phyloP scores from a whole-genome alignment of 2,329 filamentous ascomycete genomes.

The Albophoma yamanashiensis region DNA sequence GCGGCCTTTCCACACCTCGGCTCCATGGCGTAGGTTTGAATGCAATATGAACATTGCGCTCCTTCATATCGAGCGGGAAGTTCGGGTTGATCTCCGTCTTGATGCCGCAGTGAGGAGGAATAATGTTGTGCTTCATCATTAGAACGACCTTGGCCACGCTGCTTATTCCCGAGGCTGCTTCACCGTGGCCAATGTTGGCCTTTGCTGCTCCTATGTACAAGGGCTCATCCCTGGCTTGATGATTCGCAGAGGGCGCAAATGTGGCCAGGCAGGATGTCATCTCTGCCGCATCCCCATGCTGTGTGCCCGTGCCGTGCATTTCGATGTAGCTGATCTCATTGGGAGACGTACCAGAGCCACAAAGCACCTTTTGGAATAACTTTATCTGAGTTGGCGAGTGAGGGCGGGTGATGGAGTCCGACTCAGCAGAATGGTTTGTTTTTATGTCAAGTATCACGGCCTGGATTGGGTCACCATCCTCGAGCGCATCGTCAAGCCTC shows the following conservation, averaged over 20 bases:
- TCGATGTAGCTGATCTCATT: slow-evolving; percentile 78
- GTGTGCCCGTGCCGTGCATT: slow-evolving; percentile 71
- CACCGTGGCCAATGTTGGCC: slow-evolving; percentile 54
- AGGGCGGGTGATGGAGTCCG: slow-evolving; percentile 26
- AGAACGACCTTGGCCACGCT: slow-evolving; percentile 47
- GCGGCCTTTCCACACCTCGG: slow-evolving; percentile 22
- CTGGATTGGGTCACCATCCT: slow-evolving; percentile 67
- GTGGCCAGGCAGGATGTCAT: slow-evolving; percentile 60
- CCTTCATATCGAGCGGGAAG: slow-evolving; percentile 44
- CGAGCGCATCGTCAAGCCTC: slow-evolving; percentile 65
- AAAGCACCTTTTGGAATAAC: no score
- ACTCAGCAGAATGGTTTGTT: slow-evolving; percentile 28
- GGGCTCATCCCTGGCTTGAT: slow-evolving; percentile 29
- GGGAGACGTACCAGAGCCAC: no score
- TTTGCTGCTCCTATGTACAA: slow-evolving; percentile 55
- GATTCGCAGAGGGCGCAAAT: slow-evolving; percentile 29
- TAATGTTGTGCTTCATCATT: slow-evolving; percentile 42
- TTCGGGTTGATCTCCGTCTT: slow-evolving; percentile 51
- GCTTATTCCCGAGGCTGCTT: slow-evolving; percentile 47
- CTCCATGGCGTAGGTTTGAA: slow-evolving; percentile 38
- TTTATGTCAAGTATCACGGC: slow-evolving; percentile 64
- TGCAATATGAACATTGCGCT: slow-evolving; percentile 48
- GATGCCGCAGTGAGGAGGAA: slow-evolving; percentile 58
- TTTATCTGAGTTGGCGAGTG: no score
- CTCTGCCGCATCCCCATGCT: slow-evolving; percentile 75